Conservation (phyloP, 2,329 filamentous ascomycete genomes). For the Monilinia fructigena region DNA sequence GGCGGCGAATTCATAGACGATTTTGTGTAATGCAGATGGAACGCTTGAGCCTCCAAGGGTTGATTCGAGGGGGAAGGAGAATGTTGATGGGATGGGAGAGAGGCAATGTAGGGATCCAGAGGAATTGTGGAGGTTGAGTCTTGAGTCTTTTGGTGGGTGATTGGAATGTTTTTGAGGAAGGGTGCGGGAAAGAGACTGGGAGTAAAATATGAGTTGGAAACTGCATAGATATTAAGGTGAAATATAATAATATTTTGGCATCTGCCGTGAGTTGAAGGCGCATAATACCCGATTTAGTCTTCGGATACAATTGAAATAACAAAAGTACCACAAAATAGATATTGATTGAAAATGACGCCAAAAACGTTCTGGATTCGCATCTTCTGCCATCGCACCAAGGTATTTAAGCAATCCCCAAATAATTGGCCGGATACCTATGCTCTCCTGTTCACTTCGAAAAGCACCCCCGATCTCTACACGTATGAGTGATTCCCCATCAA, state of each 20-base stretch:
- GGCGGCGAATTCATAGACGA: background rate
- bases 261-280: background rate
- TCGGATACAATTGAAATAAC: background rate
- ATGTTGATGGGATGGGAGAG: slow-evolving; percentile 19
- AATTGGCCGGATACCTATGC: slow-evolving; percentile 6
- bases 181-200: background rate
- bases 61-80: slow-evolving; percentile 11
- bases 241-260: background rate
- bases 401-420: background rate
- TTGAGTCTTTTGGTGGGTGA: slow-evolving; percentile 8
- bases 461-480: slow-evolving; percentile 10
- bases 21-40: slow-evolving; percentile 18
- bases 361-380: background rate
- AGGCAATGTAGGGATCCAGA: slow-evolving; percentile 12
- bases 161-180: background rate
- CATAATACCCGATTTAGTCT: background rate
- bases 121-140: slow-evolving; percentile 10
- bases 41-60: slow-evolving; percentile 18
- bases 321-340: background rate
- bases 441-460: slow-evolving; percentile 12
- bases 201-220: background rate
- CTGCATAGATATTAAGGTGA: background rate
- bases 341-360: background rate
- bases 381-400: background rate
- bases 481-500: no score